phyloP scores from a whole-genome alignment of 2,329 filamentous ascomycete species.

The Neopestalotiopsis sp. region DNA sequence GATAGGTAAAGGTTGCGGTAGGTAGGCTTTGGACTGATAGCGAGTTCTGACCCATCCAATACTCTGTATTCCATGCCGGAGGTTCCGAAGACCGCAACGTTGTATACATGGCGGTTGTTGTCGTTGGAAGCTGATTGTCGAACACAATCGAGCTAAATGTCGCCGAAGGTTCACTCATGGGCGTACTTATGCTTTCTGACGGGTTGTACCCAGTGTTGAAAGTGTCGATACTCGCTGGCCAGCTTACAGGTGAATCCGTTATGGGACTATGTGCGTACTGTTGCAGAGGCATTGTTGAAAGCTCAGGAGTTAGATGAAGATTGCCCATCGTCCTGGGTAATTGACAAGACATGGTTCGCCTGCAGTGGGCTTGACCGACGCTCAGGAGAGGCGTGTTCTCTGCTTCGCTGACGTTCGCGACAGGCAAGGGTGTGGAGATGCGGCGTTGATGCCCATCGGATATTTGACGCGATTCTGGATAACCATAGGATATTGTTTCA shows the following conservation, averaged over 20 bases:
- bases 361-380: not conserved
- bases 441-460: too few relatives aligned
- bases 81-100: not conserved
- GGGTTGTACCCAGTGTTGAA: not conserved
- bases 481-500: too few relatives aligned
- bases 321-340: not conserved
- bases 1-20: not conserved
- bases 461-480: too few relatives aligned
- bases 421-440: too few relatives aligned
- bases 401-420: too few relatives aligned
- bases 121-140: not conserved
- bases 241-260: not conserved
- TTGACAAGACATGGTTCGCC: not conserved
- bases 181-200: not conserved
- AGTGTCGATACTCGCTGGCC: not conserved
- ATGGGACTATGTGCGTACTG: not conserved
- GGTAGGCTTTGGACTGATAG: not conserved
- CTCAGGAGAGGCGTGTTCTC: not conserved
- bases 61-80: not conserved
- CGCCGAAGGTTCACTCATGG: not conserved
- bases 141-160: not conserved
- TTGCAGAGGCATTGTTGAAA: not conserved
- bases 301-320: not conserved
- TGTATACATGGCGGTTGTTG: not conserved
- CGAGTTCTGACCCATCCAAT: not conserved